Evolutionary conservation across 2,329 filamentous ascomycete species (phyloP).

Genomic region (Didymella glomerata): DNA sequence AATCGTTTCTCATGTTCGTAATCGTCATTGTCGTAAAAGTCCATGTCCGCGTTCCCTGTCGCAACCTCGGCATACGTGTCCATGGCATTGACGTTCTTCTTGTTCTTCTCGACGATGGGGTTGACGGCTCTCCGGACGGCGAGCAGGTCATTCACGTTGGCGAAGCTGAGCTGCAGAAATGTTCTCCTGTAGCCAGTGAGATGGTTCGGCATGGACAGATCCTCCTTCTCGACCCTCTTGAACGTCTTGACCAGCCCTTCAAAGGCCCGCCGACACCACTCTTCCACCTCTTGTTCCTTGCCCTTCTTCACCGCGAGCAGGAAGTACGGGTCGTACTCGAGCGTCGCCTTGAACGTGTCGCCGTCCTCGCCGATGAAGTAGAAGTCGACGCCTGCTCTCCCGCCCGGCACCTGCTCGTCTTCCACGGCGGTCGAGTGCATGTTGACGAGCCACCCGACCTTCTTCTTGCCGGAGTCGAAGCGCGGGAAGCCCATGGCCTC

Average conservation of each 20-base stretch:
- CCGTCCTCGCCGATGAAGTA: constrained; percentile 85
- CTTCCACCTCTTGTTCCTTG: constrained; percentile 90
- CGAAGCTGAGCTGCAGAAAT: constrained; percentile 86
- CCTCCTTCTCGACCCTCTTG: constrained; percentile 85
- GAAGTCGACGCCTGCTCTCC: constrained; percentile 90
- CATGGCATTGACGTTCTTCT: constrained; percentile 94
- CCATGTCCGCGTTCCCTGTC: constrained; percentile 81
- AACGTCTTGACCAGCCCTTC: constrained; percentile 85
- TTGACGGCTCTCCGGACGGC: constrained; percentile 83
- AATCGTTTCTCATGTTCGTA: constrained; percentile 81
- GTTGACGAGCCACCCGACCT: constrained; percentile 92
- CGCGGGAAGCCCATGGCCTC: constrained; percentile 93
- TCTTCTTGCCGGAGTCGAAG: constrained; percentile 86
- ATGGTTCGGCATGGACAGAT: constrained; percentile 94
- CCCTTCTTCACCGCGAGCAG: constrained; percentile 88
- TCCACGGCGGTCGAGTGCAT: constrained; percentile 88
- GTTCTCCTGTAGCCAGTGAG: constrained; percentile 87
- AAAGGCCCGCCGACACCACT: constrained; percentile 83
- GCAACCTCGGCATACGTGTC: constrained; percentile 98
- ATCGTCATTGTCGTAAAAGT: constrained; percentile 89
- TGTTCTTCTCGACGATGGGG: constrained; percentile 95
- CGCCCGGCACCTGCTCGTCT: constrained; percentile 83
- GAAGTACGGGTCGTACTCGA: constrained; percentile 98
- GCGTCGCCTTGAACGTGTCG: constrained; percentile 90
- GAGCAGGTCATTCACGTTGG: constrained; percentile 86